Percentiles rank a stretch among this genome's conserved stretches.
Evolutionary conservation across 2,329 filamentous ascomycete genomes (phyloP).

Genomic region (Blastomyces emzantsi): DNA sequence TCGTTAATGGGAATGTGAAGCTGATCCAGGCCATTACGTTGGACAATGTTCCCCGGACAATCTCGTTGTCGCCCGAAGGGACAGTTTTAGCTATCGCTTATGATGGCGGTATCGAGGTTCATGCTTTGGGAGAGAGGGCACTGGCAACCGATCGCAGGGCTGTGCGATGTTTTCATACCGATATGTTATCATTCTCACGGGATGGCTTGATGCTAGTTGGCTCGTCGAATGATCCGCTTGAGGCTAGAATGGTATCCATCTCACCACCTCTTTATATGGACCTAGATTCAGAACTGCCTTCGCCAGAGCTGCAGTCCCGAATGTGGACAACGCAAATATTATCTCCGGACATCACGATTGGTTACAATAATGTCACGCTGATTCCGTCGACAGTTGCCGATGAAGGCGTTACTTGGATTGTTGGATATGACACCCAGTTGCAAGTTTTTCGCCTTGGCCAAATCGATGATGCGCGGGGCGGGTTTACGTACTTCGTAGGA

Average conservation of each 20-base stretch:
- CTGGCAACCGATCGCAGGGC: constrained; percentile 59
- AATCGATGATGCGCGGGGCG: constrained; percentile 64
- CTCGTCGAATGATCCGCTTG: constrained; percentile 57
- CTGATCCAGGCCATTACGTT: constrained; percentile 66
- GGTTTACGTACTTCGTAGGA: constrained; percentile 70
- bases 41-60: constrained; percentile 67
- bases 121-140: constrained; percentile 58
- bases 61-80: constrained; percentile 72
- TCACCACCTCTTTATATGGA: constrained; percentile 70
- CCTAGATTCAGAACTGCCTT: constrained; percentile 41
- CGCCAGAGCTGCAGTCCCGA: constrained; percentile 55
- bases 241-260: constrained; percentile 63
- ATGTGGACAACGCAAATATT: constrained; percentile 82
- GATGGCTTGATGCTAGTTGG: constrained; percentile 72
- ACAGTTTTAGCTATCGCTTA: constrained; percentile 77
- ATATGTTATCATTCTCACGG: constrained; percentile 63
- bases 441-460: constrained; percentile 70
- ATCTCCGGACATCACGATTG: constrained; percentile 69
- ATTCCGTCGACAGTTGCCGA: constrained; percentile 42
- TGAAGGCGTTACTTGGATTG: constrained; percentile 61
- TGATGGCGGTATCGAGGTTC: constrained; percentile 80
- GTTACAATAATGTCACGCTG: constrained; percentile 68
- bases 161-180: constrained; percentile 69
- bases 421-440: constrained; percentile 67
- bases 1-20: constrained; percentile 55